These are phyloP conservation scores for Debaryomyces sp. DNA, from an alignment of 1,139 yeast species.

Conservation along the genomic window DNA sequence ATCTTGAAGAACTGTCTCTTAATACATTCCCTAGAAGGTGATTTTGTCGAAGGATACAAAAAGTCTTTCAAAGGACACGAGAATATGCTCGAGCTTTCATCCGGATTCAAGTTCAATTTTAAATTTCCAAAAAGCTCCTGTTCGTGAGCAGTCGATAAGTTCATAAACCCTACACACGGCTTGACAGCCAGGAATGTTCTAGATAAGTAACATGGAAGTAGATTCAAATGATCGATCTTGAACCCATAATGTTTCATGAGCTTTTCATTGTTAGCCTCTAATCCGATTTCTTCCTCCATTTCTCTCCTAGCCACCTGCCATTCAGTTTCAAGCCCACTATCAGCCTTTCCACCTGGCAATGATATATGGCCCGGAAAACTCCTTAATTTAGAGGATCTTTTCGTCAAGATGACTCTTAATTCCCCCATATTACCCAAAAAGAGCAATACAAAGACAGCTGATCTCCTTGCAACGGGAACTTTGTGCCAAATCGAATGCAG, in stretches of 20 bases:
- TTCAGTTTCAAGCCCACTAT: slow-evolving; percentile 61
- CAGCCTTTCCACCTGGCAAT: slow-evolving; percentile 89
- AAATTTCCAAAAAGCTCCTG: slow-evolving; percentile 31
- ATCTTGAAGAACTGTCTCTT: slow-evolving; percentile 43
- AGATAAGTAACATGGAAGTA: slow-evolving; percentile 75
- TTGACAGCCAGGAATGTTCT: slow-evolving; percentile 80
- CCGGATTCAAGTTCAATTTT: slow-evolving; percentile 59
- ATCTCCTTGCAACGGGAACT: slow-evolving; percentile 63
- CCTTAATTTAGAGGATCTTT: slow-evolving; percentile 67
- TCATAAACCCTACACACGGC: slow-evolving; percentile 76
- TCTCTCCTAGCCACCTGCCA: slow-evolving; percentile 80
- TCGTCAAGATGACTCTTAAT: slow-evolving; percentile 73
- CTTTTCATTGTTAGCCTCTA: slow-evolving; percentile 52
- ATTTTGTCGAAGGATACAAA: slow-evolving; percentile 41
- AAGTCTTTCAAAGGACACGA: slow-evolving; percentile 70
- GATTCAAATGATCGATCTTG: slow-evolving; percentile 56
- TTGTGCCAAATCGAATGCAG: slow-evolving; percentile 56
- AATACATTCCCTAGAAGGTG: slow-evolving; percentile 44
- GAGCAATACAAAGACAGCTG: slow-evolving; percentile 73
- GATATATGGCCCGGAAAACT: slow-evolving; percentile 88
- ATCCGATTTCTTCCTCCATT: slow-evolving; percentile 84
- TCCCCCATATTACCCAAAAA: slow-evolving; percentile 76
- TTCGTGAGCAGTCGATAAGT: slow-evolving; percentile 21
- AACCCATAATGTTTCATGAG: slow-evolving; percentile 52
- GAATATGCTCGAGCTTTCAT: slow-evolving; percentile 69